These are phyloP conservation scores for Fusarium veterinarium DNA, from an alignment of 2,329 filamentous ascomycete genomes.

Conservation along the genomic window DNA sequence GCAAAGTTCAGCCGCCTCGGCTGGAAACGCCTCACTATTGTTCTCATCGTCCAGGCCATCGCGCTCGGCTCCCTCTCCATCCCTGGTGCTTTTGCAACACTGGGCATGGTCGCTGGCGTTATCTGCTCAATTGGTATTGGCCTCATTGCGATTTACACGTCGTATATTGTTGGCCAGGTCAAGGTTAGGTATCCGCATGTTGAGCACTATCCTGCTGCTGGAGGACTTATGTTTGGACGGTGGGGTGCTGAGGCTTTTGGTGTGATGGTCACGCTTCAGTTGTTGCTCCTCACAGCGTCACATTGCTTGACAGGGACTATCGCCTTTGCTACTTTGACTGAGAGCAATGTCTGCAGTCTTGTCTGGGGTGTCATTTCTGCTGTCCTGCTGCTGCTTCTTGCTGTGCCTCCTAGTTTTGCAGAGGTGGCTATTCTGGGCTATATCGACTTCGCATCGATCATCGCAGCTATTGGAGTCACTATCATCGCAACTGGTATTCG, in stretches of 20 bases:
- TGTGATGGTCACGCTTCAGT: constrained; percentile 66
- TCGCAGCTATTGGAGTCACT: constrained; percentile 69
- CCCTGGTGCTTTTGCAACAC: constrained; percentile 39
- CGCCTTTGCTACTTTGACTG: constrained; percentile 70
- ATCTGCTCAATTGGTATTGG: constrained; percentile 51
- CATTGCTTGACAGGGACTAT: constrained; percentile 75
- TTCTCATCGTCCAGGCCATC: constrained; percentile 42
- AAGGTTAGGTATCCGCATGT: constrained; percentile 63
- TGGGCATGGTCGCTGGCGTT: constrained; percentile 51
- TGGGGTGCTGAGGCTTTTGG: constrained; percentile 69
- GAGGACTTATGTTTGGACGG: constrained; percentile 66
- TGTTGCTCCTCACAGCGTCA: constrained; percentile 74
- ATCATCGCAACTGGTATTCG: constrained; percentile 70
- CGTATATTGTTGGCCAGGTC: constrained; percentile 55
- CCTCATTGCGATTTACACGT: constrained; percentile 55
- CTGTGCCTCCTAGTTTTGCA: constrained; percentile 56
- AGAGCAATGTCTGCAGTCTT: constrained; percentile 58
- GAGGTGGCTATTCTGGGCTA: constrained; percentile 42
- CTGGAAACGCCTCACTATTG: constrained; percentile 43
- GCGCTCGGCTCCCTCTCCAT: constrained; percentile 43
- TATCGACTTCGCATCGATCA: constrained; percentile 43
- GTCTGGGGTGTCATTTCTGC: constrained; percentile 54
- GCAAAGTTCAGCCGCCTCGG: constrained; percentile 41
- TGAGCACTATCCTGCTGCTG: constrained; percentile 72
- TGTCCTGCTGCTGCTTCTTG: constrained; percentile 53